Base-by-base conservation (phyloP, 1,139 yeast genomes). In the Yamadazyma triangularis region DNA sequence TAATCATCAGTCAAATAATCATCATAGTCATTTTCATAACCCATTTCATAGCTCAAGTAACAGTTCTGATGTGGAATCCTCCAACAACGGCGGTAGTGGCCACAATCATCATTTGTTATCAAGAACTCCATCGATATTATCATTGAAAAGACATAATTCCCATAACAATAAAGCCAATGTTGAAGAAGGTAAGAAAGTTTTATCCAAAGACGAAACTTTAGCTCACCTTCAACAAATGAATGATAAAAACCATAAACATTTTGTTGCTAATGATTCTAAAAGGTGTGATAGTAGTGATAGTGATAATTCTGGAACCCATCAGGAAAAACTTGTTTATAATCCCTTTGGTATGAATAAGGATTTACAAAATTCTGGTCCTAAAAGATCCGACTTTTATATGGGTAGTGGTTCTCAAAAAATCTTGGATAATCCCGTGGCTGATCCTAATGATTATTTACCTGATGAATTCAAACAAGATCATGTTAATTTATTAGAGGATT, bases 361-460 rank as follows among this genome's bases (percentile, higher is more conserved):
- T 28, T 50, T 64, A n/a, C 42, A 53, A 24, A 56, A 48, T 36
- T 66, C 64, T 29, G 46, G 53, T 23, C 69, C 70, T 4, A 62
- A 55, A 42, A 58, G 54, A 40, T 48, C 73, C 3, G 59, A 65
- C 40, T 66, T 68, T 37, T 69, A 69, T 44, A 38, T 67, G 36
- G 52, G 56, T 11, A 31, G 29, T 19, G 15, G 35, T 20, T 43
- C 34, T 21, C 31, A 30, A 15, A 65, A 79, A 29, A 55, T 77
- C 12, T 56, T 83, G 34, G 72, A 79, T 4, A 67, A 77, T 38
- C 91, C 91, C 0, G 74, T 82, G 16, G 74, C 73, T 13, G 75
- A 77, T 45, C 93, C 93, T 3, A 82, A 83, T 51, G 76, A 73
- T 24, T 69, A 59, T 42, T 55, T 83, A 25, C 89, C 91, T 0